These are phyloP conservation scores for Linnemannia elongata DNA, from an alignment of 192 early-diverging fungal species.

Conservation along the genomic window DNA sequence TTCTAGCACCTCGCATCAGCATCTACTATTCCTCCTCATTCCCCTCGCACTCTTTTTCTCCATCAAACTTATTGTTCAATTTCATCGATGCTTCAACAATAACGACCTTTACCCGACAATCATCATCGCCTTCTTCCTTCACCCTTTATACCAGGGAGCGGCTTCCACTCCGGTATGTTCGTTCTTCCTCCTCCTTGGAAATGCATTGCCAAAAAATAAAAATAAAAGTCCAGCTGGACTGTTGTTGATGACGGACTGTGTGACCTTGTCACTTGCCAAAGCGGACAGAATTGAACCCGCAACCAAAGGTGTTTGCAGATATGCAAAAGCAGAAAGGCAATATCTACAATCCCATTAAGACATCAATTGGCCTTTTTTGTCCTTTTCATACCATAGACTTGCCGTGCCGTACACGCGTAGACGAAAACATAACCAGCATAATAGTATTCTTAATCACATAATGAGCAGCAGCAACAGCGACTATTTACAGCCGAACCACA, in stretches of 20 bases:
- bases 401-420: background rate
- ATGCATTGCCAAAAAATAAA: background rate
- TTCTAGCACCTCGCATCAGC: background rate
- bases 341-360: background rate
- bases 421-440: background rate
- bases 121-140: background rate
- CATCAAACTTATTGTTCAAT: background rate
- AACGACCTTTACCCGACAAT: background rate
- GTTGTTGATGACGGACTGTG: constrained; percentile 6
- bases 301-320: background rate
- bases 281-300: background rate
- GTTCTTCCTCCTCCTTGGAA: background rate
- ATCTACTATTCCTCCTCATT: background rate
- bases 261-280: background rate
- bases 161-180: background rate
- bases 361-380: background rate
- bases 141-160: background rate
- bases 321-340: background rate
- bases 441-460: background rate
- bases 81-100: background rate
- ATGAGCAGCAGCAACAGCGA: constrained; percentile 13
- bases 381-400: background rate
- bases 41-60: background rate
- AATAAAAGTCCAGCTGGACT: constrained; percentile 2
- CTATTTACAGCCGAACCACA: background rate